Evolutionary conservation across 2,329 filamentous ascomycete species (phyloP).

Genomic region (Curvularia eragrostidis): DNA sequence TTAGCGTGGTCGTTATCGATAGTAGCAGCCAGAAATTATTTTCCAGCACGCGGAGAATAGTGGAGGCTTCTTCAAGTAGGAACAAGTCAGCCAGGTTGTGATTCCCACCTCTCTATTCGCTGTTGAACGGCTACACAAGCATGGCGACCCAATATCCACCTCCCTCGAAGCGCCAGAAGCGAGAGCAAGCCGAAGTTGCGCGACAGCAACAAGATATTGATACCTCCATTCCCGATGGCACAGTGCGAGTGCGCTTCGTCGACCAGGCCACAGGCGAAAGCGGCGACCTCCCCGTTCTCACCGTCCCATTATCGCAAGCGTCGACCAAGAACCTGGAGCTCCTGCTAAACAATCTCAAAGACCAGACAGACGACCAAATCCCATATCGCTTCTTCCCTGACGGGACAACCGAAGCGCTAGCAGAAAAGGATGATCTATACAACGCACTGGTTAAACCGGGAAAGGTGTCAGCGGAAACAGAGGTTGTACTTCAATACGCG

Average conservation of each 20-base stretch:
- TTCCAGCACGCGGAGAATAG: slow-evolving; percentile 12
- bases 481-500: slow-evolving; percentile 68
- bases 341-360: slow-evolving; percentile 82
- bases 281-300: slow-evolving; percentile 72
- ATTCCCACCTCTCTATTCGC: not conserved
- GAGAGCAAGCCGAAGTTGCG: slow-evolving; percentile 73
- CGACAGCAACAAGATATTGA: slow-evolving; percentile 77
- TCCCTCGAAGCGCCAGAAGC: slow-evolving; percentile 85
- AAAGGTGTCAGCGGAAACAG: slow-evolving; percentile 63
- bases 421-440: slow-evolving; percentile 56
- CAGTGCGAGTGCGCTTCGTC: slow-evolving; percentile 84
- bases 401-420: slow-evolving; percentile 51
- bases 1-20: slow-evolving; percentile 38
- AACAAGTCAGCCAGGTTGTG: not conserved
- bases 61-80: not conserved
- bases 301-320: slow-evolving; percentile 81
- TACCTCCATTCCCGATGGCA: slow-evolving; percentile 70
- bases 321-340: slow-evolving; percentile 88
- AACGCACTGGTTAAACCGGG: slow-evolving; percentile 51
- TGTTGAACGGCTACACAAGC: slow-evolving; percentile 4
- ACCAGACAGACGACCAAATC: slow-evolving; percentile 67
- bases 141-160: slow-evolving; percentile 88
- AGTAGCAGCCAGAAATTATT: slow-evolving; percentile 28
- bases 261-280: slow-evolving; percentile 75
- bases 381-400: slow-evolving; percentile 70